Conservation (phyloP, 2,329 filamentous ascomycete genomes). For the Paraconiothyrium brasiliense region DNA sequence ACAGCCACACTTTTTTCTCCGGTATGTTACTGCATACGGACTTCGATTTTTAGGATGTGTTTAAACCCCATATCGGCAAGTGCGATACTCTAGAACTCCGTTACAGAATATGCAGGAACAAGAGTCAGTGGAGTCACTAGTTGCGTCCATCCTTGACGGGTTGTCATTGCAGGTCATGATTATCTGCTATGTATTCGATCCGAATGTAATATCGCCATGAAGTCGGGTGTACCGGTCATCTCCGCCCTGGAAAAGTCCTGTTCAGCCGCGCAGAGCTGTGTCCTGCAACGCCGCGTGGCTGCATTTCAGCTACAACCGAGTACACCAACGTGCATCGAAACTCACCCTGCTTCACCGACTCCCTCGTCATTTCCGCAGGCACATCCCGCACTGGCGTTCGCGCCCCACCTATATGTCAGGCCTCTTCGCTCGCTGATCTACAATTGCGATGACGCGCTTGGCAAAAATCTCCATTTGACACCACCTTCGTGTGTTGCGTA, state of each 20-base stretch:
- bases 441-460: constrained; percentile 10
- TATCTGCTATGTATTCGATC: background rate
- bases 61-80: constrained; percentile 11
- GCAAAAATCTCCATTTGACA: constrained; percentile 9
- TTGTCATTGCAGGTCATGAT: background rate
- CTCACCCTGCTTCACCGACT: constrained; percentile 16
- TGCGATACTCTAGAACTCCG: constrained; percentile 5
- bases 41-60: background rate
- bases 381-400: background rate
- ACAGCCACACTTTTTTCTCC: constrained; percentile 7
- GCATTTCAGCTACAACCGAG: constrained; percentile 15
- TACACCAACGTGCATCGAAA: constrained; percentile 13
- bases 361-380: constrained; percentile 12
- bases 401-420: constrained; percentile 15
- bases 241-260: background rate
- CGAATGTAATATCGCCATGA: background rate
- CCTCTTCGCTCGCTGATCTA: constrained; percentile 9
- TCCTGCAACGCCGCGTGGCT: constrained; percentile 4
- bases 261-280: constrained; percentile 10
- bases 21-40: constrained; percentile 11
- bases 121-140: background rate
- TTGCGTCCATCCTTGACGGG: background rate
- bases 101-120: background rate
- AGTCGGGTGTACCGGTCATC: background rate
- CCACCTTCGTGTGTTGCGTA: background rate